These are phyloP conservation scores for Gastrodia elata DNA, from an alignment of 106 monocot species.

Conservation along the genomic window DNA sequence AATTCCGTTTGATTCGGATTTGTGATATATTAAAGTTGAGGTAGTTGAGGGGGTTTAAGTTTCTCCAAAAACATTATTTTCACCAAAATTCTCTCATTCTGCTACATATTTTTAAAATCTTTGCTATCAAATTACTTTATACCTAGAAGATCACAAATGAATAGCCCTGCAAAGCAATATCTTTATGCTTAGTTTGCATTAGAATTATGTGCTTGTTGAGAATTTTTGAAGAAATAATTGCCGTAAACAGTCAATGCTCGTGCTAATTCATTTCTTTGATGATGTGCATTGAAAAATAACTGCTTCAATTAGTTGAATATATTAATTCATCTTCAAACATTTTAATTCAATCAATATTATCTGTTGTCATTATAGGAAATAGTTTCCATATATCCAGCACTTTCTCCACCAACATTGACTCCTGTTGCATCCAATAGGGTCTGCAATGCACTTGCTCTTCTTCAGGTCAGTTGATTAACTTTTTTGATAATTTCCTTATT, in stretches of 20 bases:
- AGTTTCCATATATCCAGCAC: constrained; percentile 83
- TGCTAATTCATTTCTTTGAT: background rate
- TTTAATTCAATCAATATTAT: constrained; percentile 2
- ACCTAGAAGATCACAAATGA: too few relatives aligned
- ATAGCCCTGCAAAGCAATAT: background rate
- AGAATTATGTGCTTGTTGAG: too few relatives aligned
- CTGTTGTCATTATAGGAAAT: constrained; percentile 58
- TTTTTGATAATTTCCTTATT: too few relatives aligned
- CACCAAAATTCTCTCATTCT: too few relatives aligned
- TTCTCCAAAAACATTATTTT: too few relatives aligned
- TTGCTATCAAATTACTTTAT: too few relatives aligned
- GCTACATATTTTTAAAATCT: too few relatives aligned
- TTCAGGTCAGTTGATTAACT: constrained; percentile 54
- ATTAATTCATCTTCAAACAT: background rate
- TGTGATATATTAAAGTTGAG: too few relatives aligned
- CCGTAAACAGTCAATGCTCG: background rate
- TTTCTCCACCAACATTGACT: constrained; percentile 91
- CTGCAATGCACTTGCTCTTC: constrained; percentile 99
- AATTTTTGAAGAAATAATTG: background rate
- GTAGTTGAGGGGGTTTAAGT: too few relatives aligned
- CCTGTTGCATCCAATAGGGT: constrained; percentile 95
- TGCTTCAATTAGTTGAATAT: background rate
- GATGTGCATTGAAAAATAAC: background rate
- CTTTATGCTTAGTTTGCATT: too few relatives aligned
- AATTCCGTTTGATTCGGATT: too few relatives aligned